Base-by-base conservation (phyloP, 306 rosid genomes). In the Canavalia gladiata region DNA sequence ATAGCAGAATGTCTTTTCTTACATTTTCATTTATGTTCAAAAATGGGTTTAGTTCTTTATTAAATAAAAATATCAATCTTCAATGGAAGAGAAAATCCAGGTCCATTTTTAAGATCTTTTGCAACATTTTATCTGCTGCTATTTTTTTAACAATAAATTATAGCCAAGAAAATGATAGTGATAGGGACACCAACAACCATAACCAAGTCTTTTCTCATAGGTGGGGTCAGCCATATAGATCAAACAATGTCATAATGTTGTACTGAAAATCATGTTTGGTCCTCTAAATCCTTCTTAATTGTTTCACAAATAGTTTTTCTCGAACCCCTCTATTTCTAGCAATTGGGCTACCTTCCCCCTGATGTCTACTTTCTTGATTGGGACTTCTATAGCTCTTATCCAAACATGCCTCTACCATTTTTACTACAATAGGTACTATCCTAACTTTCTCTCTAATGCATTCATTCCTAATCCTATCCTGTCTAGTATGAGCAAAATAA, bases 131-230 rank as follows among this genome's bases (percentile, higher is more conserved):
- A 37, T 31, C 60, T 58, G 3, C 29, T 59, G 25, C 25, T 18
- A 18, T 18, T 18, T 18, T 18, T 18, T 74, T 13, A 49, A 51
- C n/a, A 43, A 7, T 33, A 37, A 42, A 68, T 18, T 1, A 59
- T 18, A 66, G 39, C 37, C 64, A 66, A 43, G 11, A 74, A 29
- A 59, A 43, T 50, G 12, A 52, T 35, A 74, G 46, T 62, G 49
- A 8, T 8, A 37, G 49, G 29, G 30, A 64, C 37, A 60, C 31
- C 68, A 60, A 35, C 45, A 13, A 64, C 70, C 37, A 64, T 64
- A 29, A 35, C 29, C 10, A n/a, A 64, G 30, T 11, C 46, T 37
- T 59, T 59, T 59, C 66, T 2, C n/a, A 29, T 29, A 59, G 37
- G 37, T 57, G 64, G 64, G 29, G 37, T 57, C 28, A 9, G 31